Evolutionary conservation across 2,329 filamentous ascomycete genomes (phyloP).

Genomic region (Penicillium sclerotigenum): DNA sequence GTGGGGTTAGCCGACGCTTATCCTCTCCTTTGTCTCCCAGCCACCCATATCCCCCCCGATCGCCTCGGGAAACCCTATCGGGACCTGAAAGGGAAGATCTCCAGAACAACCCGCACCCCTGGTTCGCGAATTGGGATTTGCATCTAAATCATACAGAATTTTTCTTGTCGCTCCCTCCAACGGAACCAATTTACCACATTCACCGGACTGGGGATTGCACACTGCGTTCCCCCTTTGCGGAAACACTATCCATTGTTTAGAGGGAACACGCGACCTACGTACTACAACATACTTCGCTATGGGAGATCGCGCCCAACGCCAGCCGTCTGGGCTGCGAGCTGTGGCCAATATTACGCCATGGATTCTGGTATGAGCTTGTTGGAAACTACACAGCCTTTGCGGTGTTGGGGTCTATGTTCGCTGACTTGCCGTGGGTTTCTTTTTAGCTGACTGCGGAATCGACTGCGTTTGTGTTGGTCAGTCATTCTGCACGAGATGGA

Average conservation of each 20-base stretch:
- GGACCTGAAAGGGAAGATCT: background rate
- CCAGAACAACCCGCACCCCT: conserved; percentile 1
- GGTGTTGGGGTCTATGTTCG: background rate
- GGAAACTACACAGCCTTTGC: background rate
- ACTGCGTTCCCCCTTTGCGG: conserved; percentile 1
- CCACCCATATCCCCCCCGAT: background rate
- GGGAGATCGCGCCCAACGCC: conserved; percentile 34
- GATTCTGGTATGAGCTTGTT: conserved; percentile 37
- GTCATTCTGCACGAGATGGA: conserved; percentile 8
- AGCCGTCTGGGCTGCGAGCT: conserved; percentile 33
- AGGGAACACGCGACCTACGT: conserved; percentile 9
- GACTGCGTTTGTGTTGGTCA: conserved; percentile 45
- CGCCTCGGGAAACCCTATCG: conserved; percentile 1
- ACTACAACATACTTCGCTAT: conserved; percentile 27
- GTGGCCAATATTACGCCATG: conserved; percentile 37
- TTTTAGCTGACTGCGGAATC: conserved; percentile 44
- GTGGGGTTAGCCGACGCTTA: background rate
- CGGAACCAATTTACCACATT: background rate
- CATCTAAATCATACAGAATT: background rate
- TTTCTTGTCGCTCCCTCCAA: background rate
- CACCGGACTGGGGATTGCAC: background rate
- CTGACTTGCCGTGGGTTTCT: conserved; percentile 11
- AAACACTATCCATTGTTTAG: conserved; percentile 10
- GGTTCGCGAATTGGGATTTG: background rate
- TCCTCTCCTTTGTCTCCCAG: background rate